Conservation (phyloP, 2,329 filamentous ascomycete species). For the Helotiales sp. region DNA sequence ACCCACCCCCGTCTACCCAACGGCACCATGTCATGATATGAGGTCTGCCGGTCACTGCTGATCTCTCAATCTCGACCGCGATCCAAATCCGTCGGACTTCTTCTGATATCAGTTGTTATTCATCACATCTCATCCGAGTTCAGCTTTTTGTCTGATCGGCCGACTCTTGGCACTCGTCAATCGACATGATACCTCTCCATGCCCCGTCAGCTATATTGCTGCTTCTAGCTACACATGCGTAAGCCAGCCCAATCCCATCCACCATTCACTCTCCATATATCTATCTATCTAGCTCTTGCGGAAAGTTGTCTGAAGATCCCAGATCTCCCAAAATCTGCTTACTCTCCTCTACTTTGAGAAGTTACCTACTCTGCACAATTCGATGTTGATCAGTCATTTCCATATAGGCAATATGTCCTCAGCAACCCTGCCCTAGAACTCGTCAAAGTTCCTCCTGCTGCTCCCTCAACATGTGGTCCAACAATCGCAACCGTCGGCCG, state of each 20-base stretch:
- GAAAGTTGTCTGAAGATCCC: not conserved
- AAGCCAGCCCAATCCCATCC: too few relatives aligned
- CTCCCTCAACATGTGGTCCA: slow-evolving; percentile 14
- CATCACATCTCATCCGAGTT: not conserved
- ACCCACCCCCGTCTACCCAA: not conserved
- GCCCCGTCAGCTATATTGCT: not conserved
- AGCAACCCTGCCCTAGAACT: not conserved
- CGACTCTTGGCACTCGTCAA: not conserved
- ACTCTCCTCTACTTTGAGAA: not conserved
- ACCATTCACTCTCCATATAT: not conserved
- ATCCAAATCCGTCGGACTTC: too few relatives aligned
- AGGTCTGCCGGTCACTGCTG: not conserved
- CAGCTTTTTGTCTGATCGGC: not conserved
- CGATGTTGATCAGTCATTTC: not conserved
- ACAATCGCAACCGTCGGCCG: slow-evolving; percentile 24
- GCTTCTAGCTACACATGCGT: slow-evolving; percentile 7
- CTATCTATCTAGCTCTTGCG: not conserved
- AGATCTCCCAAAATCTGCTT: not conserved
- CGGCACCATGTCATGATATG: not conserved
- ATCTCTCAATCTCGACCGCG: not conserved
- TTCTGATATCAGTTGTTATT: not conserved
- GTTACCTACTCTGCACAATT: not conserved
- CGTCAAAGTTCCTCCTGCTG: not conserved
- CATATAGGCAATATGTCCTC: slow-evolving; percentile 11
- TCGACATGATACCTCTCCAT: slow-evolving; percentile 2